Percentiles rank a stretch among this genome's conserved stretches.
Conservation (phyloP, 164 flowering plant genomes). For the Akebia trifoliata region DNA sequence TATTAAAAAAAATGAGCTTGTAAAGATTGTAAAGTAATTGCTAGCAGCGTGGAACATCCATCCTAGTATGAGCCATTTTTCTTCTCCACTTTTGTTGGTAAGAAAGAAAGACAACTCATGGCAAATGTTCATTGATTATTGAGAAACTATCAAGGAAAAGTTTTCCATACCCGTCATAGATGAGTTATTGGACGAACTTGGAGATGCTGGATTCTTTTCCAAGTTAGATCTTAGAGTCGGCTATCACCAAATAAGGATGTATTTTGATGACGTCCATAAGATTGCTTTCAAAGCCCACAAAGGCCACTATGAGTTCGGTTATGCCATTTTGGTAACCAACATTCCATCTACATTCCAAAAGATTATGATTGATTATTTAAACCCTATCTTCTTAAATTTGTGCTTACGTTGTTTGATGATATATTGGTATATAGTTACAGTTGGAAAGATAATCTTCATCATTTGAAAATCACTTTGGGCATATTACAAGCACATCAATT, state of each 20-base stretch:
- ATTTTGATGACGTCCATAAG: not conserved
- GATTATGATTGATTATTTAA: conserved; percentile 1
- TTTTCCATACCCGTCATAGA: conserved; percentile 3
- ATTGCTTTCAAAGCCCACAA: not conserved
- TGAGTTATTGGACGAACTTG: conserved; percentile 3
- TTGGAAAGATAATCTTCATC: not conserved
- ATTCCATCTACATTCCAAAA: conserved; percentile 3
- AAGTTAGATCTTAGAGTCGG: not conserved
- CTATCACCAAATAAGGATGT: not conserved
- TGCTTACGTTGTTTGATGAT: not conserved
- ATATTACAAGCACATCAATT: not conserved
- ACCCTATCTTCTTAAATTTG: not conserved
- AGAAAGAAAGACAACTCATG: conserved; percentile 3
- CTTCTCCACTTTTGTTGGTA: conserved; percentile 7
- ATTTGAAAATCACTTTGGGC: not conserved
- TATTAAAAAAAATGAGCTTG: conserved; percentile 6
- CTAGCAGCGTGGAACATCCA: not conserved
- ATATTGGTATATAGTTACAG: not conserved
- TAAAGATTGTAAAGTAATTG: not conserved
- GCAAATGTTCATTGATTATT: conserved; percentile 2
- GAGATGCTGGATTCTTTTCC: not conserved
- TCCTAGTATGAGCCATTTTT: not conserved
- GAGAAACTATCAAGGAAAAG: not conserved
- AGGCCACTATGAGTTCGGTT: not conserved
- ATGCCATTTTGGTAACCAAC: conserved; percentile 2